These are phyloP conservation scores for Ophiostoma triangulosporum DNA, from an alignment of 2,329 filamentous ascomycete species.

Conservation along the genomic window DNA sequence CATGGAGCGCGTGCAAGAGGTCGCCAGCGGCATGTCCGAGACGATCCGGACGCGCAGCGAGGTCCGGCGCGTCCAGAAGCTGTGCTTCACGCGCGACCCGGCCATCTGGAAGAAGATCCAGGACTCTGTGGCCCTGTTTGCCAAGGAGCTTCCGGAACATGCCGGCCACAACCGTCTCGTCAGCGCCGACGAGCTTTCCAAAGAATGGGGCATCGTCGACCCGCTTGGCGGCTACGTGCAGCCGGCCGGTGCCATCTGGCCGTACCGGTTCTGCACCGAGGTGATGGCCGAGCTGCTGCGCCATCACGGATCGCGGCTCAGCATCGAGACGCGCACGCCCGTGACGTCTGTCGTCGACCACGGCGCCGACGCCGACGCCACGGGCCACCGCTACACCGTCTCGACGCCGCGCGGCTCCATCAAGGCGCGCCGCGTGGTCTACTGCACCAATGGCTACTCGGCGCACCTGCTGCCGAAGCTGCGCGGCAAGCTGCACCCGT, in stretches of 20 bases:
- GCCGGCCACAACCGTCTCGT: background rate
- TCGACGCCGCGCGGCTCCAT: constrained; percentile 24
- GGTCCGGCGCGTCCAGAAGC: background rate
- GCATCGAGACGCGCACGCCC: constrained; percentile 17
- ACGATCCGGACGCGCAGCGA: background rate
- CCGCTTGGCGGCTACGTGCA: background rate
- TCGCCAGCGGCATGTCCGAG: background rate
- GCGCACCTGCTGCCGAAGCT: constrained; percentile 28
- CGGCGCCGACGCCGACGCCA: constrained; percentile 6
- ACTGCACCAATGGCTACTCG: constrained; percentile 29
- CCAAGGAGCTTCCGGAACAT: background rate
- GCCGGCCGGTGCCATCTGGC: constrained; percentile 25
- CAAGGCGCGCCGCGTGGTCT: constrained; percentile 22
- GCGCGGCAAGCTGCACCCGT: constrained; percentile 23
- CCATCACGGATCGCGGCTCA: constrained; percentile 13
- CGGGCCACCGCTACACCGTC: constrained; percentile 18
- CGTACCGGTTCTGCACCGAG: constrained; percentile 25
- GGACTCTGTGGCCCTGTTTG: background rate
- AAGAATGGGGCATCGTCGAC: background rate
- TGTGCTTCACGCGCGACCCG: background rate
- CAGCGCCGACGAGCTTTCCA: background rate
- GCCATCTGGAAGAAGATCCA: constrained; percentile 7
- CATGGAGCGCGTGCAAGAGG: constrained; percentile 7
- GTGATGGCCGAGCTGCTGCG: constrained; percentile 21
- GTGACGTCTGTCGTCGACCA: constrained; percentile 13